phyloP scores from a whole-genome alignment of 2,329 filamentous ascomycete genomes.

The Cladosporium velox region DNA sequence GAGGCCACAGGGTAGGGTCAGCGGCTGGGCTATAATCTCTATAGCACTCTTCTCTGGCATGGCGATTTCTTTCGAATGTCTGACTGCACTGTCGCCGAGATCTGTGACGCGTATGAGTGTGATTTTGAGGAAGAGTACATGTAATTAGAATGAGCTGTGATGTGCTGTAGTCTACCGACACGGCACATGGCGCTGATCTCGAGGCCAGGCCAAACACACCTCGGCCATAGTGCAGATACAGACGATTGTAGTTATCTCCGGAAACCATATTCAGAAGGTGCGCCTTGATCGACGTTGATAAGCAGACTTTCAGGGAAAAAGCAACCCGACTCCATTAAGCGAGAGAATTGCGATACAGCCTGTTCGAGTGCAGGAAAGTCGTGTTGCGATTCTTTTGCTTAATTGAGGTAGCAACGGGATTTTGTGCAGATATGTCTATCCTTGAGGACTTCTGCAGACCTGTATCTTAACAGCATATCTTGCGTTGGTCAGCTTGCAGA shows the following conservation, averaged over 20 bases:
- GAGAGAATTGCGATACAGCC: too few relatives aligned
- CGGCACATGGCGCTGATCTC: background rate
- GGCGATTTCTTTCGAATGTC: too few relatives aligned
- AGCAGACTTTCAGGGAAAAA: background rate
- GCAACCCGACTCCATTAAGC: too few relatives aligned
- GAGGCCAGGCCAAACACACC: background rate
- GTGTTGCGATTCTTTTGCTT: too few relatives aligned
- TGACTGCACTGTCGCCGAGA: background rate
- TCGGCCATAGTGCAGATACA: background rate
- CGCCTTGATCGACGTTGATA: background rate
- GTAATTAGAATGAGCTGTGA: background rate
- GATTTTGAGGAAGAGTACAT: background rate
- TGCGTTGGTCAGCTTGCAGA: too few relatives aligned
- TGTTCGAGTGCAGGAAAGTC: too few relatives aligned
- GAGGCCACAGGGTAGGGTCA: slow-evolving; percentile 33
- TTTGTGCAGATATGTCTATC: too few relatives aligned
- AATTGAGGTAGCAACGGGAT: too few relatives aligned
- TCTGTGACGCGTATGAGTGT: background rate
- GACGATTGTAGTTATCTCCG: background rate
- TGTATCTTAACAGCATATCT: too few relatives aligned
- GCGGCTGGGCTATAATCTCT: slow-evolving; percentile 28
- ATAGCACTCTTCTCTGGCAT: slow-evolving; percentile 5
- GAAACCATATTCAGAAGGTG: background rate
- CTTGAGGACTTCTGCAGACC: too few relatives aligned
- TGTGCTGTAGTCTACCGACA: background rate